Conservation (phyloP, 164 flowering plant species). For the Buxus sempervirens region DNA sequence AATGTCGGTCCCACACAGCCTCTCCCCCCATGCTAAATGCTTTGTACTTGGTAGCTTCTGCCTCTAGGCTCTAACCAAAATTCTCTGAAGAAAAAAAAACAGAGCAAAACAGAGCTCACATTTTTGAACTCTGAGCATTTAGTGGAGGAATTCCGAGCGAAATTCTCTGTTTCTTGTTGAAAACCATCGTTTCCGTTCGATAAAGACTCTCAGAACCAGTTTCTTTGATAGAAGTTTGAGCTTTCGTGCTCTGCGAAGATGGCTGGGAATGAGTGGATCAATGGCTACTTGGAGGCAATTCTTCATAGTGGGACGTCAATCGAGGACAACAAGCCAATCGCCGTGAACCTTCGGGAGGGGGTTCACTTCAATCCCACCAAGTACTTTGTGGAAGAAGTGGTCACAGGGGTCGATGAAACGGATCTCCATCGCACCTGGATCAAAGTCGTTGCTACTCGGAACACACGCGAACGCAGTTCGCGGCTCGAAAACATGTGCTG, state of each 20-base stretch:
- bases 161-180: background rate
- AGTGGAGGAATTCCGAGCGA: background rate
- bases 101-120: background rate
- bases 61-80: background rate
- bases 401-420: conserved; percentile 82
- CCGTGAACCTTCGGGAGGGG: conserved; percentile 37
- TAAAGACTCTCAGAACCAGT: background rate
- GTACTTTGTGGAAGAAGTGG: conserved; percentile 89
- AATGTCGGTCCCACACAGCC: background rate
- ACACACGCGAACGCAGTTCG: conserved; percentile 77
- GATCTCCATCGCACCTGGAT: conserved; percentile 96
- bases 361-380: conserved; percentile 82
- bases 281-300: conserved; percentile 89
- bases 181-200: background rate
- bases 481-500: conserved; percentile 97
- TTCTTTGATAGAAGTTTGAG: background rate
- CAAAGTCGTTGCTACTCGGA: conserved; percentile 92
- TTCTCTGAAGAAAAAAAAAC: background rate
- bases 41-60: background rate
- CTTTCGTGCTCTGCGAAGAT: conserved; percentile 16
- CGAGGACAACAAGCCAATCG: conserved; percentile 35
- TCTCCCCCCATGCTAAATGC: background rate
- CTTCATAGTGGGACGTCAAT: conserved; percentile 55
- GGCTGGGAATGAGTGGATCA: conserved; percentile 96
- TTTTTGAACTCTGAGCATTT: background rate